Evolutionary conservation across 768 basidiomycete genomes (phyloP), one percentile per base, ranked within the genome.

Genomic region (Fibroporia radiculosa): DNA sequence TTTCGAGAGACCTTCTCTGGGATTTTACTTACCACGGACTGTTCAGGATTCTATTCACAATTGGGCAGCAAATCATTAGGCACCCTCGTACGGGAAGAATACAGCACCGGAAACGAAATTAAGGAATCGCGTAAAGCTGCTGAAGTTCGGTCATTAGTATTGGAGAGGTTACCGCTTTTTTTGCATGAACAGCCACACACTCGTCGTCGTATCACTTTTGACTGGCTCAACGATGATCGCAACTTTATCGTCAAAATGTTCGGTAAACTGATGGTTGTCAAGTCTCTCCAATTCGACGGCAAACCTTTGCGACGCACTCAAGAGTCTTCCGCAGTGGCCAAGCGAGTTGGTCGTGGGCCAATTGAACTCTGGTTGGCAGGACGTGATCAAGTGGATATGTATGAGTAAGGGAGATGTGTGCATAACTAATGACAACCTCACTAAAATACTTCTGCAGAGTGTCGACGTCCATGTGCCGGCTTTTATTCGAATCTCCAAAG

Each of bases 141-240:
- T 1, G 77, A 82, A 8, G 73, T 72, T 8, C 77, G 78, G 2
- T 54, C 69, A 2, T 69, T 90, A 28, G 78, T 93, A 11, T 64
- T 95, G 22, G 87, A 97, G 63, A 70, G 93, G 25, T 66, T 96
- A 16, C 89, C 93, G 0, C 67, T 99, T 24, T 97, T 98, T 67
- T 71, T 98, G 4, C 84, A 95, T 42, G 95, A 97, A 55, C 86
- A 93, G 44, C 78, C 76, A 0, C 82, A 85, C 58, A 67, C 81
- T 0, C 72, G 70, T 18, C 77, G 79, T 0, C 68, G 67, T 28
- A 73, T 88, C 7, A 71, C 82, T 1, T 76, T 74, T 48, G 70
- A 67, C 33, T 90, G 86, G 86, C 64, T 90, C 23, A 78, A 72
- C 16, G 66, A 71, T 3, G 66, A 72, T 4, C 65, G 68, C 23